Evolutionary conservation across 108 stramenopile genomes (phyloP), one percentile per base, ranked within the genome.

Genomic region (Schizochytrium sp.): DNA sequence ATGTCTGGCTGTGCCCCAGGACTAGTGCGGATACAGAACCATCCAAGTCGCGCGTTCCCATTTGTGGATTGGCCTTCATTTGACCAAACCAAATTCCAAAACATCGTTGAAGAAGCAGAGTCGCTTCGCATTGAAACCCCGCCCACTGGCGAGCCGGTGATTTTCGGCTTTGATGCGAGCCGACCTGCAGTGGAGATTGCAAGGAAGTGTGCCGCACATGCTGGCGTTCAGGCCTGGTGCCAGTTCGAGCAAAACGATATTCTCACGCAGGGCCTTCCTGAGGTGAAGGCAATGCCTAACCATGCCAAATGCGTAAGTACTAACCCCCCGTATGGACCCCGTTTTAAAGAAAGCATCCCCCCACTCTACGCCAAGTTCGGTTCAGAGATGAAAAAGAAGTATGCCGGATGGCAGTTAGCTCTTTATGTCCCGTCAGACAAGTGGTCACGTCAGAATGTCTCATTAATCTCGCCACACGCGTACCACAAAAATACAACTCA

Each of bases 291-390:
- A 7, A 7, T 38, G 42, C 42, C 42, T 1, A 1, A n/a, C 28
- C 1, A 5, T n/a, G n/a, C 38, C 50, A 53, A 53, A 8, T n/a
- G 38, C 15, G 5, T 83, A n/a, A 53, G 49, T 3, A 83, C 76
- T 53, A 83, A 83, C 40, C 76, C 76, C 5, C 76, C 76, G 10
- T 83, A 55, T 42, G 76, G 76, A 10, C 76, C 76, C 17, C 76
- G 28, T 28, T 28, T 28, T 28, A 28, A 28, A 28, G 28, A 28
- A 28, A 28, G 28, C 28, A 28, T 28, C 28, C 28, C 28, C 28
- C 28, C 28, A 28, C 28, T 28, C 28, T 28, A 28, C 28, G 28
- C 28, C 28, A 28, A 28, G 28, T 28, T 28, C 28, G 28, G 28
- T 28, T 28, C 28, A 28, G 28, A 28, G 28, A 28, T 28, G 28